Evolutionary conservation across 352 stramenopile genomes (phyloP), one percentile per base, ranked within the genome.

Genomic region (Pilasporangium apinafurcum): DNA sequence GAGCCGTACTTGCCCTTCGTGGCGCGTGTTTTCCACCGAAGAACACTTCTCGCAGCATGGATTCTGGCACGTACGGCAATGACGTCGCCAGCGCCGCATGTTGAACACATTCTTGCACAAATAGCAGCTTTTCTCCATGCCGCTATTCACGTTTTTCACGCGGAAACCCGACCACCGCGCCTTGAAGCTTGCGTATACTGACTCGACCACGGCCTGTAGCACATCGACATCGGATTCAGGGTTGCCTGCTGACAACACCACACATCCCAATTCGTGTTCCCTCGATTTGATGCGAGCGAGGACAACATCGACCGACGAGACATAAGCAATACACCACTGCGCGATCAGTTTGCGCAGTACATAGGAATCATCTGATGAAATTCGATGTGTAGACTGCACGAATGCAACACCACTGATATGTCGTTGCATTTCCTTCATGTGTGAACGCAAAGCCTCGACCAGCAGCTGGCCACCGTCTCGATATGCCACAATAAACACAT

Each of bases 131-230:
- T 81, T 81, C 47, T 84, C 71, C 56, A 86, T 72, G n/a, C 74
- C 74, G 17, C 55, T 72, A 49, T 81, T 82, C 29, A 83, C 65
- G 37, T 77, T 81, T 54, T 81, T 82, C n/a, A 82, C 68, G 14
- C 74, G 74, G 53, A 86, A 86, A 34, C 74, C 74, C 35, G 74
- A 83, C 68, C 71, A 86, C 37, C 74, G 63, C 37, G 74, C 74
- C 41, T 82, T 82, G 53, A 86, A 86, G 27, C 68, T 78, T 21
- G 73, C 66, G 33, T 68, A 86, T 13, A 83, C 70, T 35, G 73
- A 83, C 13, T 69, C 48, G 13, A 76, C 53, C 22, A 86, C 53
- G 10, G 57, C 45, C 36, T 82, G 62, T 9, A 86, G 53, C 44
- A 83, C 45, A 22, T 82, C 65, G 5, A 75, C 63, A 18, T 83